Evolutionary conservation across 352 stramenopile genomes (phyloP).

Genomic region (Pythium insidiosum): DNA sequence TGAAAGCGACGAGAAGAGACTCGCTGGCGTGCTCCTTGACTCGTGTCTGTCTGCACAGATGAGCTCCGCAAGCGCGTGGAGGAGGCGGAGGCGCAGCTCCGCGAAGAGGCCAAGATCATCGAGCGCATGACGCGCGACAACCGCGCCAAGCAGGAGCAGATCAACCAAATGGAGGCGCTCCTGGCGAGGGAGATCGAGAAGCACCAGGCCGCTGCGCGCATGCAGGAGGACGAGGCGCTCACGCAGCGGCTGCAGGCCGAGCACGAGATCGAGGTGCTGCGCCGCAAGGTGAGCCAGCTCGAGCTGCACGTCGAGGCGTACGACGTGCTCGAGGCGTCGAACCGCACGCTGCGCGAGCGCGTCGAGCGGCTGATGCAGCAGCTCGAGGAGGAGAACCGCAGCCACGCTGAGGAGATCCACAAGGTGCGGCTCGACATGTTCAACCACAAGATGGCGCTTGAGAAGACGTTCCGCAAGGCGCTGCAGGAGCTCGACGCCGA

Average conservation of each 20-base stretch:
- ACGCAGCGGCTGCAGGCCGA: constrained; percentile 49
- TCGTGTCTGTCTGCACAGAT: constrained; percentile 20
- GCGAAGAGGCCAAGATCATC: constrained; percentile 77
- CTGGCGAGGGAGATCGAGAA: constrained; percentile 60
- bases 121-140: constrained; percentile 75
- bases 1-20: too few relatives aligned
- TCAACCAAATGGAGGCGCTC: constrained; percentile 52
- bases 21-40: constrained; percentile 9
- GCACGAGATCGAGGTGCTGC: constrained; percentile 55
- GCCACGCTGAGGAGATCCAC: constrained; percentile 64
- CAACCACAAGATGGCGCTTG: constrained; percentile 79
- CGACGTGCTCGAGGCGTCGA: constrained; percentile 53
- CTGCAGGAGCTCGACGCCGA: constrained; percentile 70
- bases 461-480: constrained; percentile 74
- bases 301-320: constrained; percentile 70
- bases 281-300: constrained; percentile 39
- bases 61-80: constrained; percentile 64
- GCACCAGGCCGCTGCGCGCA: constrained; percentile 35
- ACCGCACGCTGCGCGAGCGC: constrained; percentile 37
- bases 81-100: constrained; percentile 62
- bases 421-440: constrained; percentile 78
- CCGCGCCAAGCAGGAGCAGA: constrained; percentile 62
- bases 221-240: constrained; percentile 53
- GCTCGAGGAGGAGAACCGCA: constrained; percentile 54
- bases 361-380: constrained; percentile 58